phyloP scores from a whole-genome alignment of 148 eudicot species.

The Nepenthes mirabilis region DNA sequence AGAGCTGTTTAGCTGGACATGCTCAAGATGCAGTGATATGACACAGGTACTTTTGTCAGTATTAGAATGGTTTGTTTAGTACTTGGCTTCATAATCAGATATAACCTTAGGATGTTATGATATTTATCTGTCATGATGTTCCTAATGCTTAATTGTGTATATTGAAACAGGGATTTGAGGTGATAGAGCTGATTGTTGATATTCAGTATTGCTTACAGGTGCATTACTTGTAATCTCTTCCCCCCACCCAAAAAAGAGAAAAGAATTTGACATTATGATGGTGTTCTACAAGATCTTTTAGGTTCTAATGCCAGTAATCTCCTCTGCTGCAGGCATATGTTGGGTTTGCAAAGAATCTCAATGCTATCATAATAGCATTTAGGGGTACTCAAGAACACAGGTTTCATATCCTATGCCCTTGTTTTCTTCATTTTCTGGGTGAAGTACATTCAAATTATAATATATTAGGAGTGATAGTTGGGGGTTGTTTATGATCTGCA shows the following conservation, averaged over 20 bases:
- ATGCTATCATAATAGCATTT: slow-evolving; percentile 84
- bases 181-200: slow-evolving; percentile 84
- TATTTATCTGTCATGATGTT: background rate
- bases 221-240: background rate
- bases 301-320: background rate
- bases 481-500: background rate
- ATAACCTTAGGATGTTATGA: background rate
- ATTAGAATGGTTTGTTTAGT: background rate
- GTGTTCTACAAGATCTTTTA: background rate
- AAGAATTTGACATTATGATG: background rate
- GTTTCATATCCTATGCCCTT: slow-evolving; percentile 20
- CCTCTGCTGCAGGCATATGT: slow-evolving; percentile 71
- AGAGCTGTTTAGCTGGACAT: slow-evolving; percentile 79
- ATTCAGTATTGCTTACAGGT: slow-evolving; percentile 83
- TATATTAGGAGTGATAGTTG: too few relatives aligned
- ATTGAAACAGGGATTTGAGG: slow-evolving; percentile 70
- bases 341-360: slow-evolving; percentile 69
- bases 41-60: slow-evolving; percentile 41
- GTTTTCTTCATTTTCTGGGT: background rate
- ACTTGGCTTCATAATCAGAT: background rate
- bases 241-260: background rate
- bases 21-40: slow-evolving; percentile 73
- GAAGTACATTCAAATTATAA: background rate
- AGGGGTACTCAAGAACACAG: slow-evolving; percentile 92
- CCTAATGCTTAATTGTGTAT: slow-evolving; percentile 6